Percentiles rank a stretch among this genome's conserved stretches.
Evolutionary conservation across 148 eudicot species (phyloP).

Genomic region (Spergularia bocconei): DNA sequence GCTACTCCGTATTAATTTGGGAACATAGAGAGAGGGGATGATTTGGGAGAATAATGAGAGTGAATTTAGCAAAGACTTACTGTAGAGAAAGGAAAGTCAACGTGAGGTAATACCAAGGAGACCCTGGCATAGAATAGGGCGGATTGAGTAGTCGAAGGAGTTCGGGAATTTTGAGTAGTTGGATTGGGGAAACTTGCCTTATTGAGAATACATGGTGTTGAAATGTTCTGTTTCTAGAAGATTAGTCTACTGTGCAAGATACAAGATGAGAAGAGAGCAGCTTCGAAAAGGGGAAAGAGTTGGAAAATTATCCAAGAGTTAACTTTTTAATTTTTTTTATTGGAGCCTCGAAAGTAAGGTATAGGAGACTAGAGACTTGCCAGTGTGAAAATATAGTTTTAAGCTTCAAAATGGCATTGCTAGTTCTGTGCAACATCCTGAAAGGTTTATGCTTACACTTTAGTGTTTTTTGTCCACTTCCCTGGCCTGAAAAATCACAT

Average conservation of each 20-base stretch:
- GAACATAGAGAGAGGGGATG: background rate
- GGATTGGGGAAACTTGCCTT: background rate
- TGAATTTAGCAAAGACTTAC: background rate
- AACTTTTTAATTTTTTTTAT: too few species aligned
- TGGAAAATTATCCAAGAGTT: background rate
- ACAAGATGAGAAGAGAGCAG: background rate
- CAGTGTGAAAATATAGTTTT: background rate
- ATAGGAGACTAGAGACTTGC: background rate
- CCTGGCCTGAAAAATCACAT: background rate
- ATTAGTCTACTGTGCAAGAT: too few species aligned
- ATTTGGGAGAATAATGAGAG: background rate
- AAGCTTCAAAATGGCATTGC: background rate
- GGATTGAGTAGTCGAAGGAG: background rate
- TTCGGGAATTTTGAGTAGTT: background rate
- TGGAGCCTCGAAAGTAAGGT: background rate
- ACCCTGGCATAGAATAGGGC: background rate
- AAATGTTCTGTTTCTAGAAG: too few species aligned
- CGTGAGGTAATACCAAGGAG: slow-evolving; percentile 3
- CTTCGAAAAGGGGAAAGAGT: background rate
- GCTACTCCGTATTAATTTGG: background rate
- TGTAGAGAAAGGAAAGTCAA: background rate
- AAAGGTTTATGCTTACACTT: background rate
- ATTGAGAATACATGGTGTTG: background rate
- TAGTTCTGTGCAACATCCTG: background rate
- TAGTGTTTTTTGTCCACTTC: background rate